Conservation (phyloP, 208 protist genomes). For the Wallacemonas sp. region DNA sequence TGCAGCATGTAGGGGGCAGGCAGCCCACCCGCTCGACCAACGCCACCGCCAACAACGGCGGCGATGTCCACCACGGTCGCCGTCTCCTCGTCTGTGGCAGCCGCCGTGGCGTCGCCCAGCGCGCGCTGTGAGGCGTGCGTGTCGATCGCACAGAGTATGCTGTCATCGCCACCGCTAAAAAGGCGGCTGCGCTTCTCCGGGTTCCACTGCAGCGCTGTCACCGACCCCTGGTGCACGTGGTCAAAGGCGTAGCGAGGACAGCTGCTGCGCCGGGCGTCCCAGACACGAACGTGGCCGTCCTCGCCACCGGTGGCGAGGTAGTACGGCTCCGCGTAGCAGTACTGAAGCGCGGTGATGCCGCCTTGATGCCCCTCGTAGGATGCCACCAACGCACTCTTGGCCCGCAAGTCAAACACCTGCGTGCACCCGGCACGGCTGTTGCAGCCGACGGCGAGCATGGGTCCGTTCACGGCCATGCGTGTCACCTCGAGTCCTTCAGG, state of each 20-base stretch:
- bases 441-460: slow-evolving; percentile 60
- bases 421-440: slow-evolving; percentile 33
- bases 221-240: slow-evolving; percentile 50
- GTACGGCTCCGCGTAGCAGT: slow-evolving; percentile 74
- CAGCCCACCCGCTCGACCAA: neutral
- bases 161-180: slow-evolving; percentile 71
- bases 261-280: slow-evolving; percentile 59
- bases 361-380: slow-evolving; percentile 58
- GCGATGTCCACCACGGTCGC: neutral
- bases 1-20: slow-evolving; percentile 37
- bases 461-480: slow-evolving; percentile 64
- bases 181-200: slow-evolving; percentile 67
- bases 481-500: slow-evolving; percentile 39
- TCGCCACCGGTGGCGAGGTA: slow-evolving; percentile 74
- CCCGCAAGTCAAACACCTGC: slow-evolving; percentile 72
- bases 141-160: slow-evolving; percentile 70
- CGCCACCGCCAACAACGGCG: slow-evolving; percentile 14
- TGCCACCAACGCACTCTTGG: slow-evolving; percentile 62
- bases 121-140: slow-evolving; percentile 43
- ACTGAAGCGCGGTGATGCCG: slow-evolving; percentile 49
- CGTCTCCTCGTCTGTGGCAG: slow-evolving; percentile 15
- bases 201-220: slow-evolving; percentile 66
- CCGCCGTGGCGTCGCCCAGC: slow-evolving; percentile 13
- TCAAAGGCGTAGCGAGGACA: slow-evolving; percentile 68
- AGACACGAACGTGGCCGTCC: slow-evolving; percentile 67